A percentile compares a stretch with the other conserved stretches of the same genome.
Evolutionary conservation across 2,329 filamentous ascomycete species (phyloP).

Genomic region (Arachnomyces sp.): DNA sequence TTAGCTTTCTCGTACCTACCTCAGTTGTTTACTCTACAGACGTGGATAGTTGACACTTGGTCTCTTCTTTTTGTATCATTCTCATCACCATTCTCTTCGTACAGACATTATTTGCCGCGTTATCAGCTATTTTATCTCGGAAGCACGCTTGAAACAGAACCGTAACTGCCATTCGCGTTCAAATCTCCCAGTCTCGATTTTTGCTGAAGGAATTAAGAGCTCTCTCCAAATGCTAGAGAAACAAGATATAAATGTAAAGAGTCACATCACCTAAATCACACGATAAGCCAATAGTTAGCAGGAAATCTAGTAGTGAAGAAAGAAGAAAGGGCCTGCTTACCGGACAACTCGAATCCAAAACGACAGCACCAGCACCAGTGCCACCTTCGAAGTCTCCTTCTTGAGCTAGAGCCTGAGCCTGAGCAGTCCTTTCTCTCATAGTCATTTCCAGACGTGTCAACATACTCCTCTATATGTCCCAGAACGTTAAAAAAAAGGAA

Average conservation of each 20-base stretch:
- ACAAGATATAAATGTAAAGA: not conserved
- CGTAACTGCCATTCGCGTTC: no score
- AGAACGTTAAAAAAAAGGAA: constrained; percentile 8
- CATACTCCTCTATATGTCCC: constrained; percentile 37
- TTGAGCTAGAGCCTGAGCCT: constrained; percentile 17
- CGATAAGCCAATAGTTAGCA: no score
- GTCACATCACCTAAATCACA: constrained; percentile 26
- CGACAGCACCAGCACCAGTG: constrained; percentile 24
- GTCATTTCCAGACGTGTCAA: constrained; percentile 37
- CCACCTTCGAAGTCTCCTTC: constrained; percentile 19
- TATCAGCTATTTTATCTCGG: no score
- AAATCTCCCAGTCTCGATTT: no score
- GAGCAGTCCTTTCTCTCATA: constrained; percentile 31
- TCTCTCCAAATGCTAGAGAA: not conserved
- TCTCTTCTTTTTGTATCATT: no score
- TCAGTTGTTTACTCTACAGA: no score
- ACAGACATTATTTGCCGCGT: no score
- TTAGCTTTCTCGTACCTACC: no score
- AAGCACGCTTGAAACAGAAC: no score
- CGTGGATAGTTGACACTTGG: no score
- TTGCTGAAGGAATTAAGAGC: no score
- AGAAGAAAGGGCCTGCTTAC: constrained; percentile 21
- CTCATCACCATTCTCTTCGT: no score
- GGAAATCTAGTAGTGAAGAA: not conserved
- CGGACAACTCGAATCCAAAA: constrained; percentile 39